Conservation (phyloP, 176 grass and related monocot species). For the Eragrostis nindensis region DNA sequence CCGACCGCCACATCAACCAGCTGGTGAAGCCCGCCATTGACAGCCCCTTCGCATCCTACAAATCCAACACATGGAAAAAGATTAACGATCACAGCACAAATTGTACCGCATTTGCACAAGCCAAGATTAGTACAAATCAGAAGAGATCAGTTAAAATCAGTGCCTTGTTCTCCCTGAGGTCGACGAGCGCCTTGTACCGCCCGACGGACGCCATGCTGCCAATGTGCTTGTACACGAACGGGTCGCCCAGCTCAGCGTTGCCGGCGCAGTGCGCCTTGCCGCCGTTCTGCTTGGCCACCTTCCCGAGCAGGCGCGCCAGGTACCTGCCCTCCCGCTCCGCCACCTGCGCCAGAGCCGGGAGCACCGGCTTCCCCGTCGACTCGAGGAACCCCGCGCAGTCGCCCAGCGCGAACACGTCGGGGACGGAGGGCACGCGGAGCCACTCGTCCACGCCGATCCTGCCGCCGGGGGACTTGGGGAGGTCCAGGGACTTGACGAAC, state of each 20-base stretch:
- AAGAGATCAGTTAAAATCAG: background rate
- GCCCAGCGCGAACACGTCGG: slow-evolving; percentile 88
- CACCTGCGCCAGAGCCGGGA: slow-evolving; percentile 96
- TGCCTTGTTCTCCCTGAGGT: slow-evolving; percentile 90
- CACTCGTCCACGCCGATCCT: slow-evolving; percentile 91
- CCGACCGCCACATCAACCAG: slow-evolving; percentile 90
- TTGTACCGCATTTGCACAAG: background rate
- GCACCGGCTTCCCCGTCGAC: slow-evolving; percentile 66
- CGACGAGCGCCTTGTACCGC: slow-evolving; percentile 90
- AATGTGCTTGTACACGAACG: slow-evolving; percentile 92
- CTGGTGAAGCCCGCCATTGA: slow-evolving; percentile 72
- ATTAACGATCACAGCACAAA: background rate
- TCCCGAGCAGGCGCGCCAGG: slow-evolving; percentile 57
- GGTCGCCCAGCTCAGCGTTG: slow-evolving; percentile 60
- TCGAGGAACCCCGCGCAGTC: slow-evolving; percentile 95
- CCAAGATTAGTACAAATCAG: background rate
- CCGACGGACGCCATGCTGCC: slow-evolving; percentile 97
- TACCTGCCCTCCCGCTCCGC: slow-evolving; percentile 89
- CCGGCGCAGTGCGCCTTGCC: slow-evolving; percentile 64
- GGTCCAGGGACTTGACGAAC: slow-evolving; percentile 62
- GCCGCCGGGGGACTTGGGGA: slow-evolving; percentile 75
- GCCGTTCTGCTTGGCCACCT: slow-evolving; percentile 61
- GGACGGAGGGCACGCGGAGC: slow-evolving; percentile 69
- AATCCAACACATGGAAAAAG: background rate
- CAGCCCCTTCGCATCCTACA: slow-evolving; percentile 61